Percentiles rank a stretch among this genome's conserved stretches.
phyloP scores from a whole-genome alignment of 495 filamentous ascomycete genomes.

The Hyaloscypha finlandica region DNA sequence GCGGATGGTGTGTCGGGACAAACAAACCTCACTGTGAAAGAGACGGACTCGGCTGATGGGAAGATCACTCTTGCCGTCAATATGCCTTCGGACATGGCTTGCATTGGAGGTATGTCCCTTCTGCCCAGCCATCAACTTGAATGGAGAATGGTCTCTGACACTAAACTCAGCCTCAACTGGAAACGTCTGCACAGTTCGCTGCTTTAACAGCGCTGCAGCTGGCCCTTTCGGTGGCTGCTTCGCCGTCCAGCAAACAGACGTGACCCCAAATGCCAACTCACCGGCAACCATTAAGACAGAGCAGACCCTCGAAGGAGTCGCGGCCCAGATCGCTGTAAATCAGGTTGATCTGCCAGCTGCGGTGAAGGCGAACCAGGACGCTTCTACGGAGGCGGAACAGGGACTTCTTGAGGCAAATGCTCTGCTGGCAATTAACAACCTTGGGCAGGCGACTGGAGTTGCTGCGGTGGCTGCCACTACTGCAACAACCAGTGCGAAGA shows the following conservation, averaged over 20 bases:
- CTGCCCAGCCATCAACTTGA: not conserved
- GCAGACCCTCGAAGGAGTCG: conserved; percentile 16
- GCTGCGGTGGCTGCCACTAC: not conserved
- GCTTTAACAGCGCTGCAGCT: conserved; percentile 47
- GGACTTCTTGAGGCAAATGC: not conserved
- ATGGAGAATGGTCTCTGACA: not conserved
- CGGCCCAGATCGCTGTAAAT: conserved; percentile 12
- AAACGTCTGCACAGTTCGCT: conserved; percentile 58
- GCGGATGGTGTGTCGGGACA: conserved; percentile 39
- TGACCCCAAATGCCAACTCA: conserved; percentile 36
- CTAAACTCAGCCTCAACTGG: conserved; percentile 43
- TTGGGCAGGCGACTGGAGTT: not conserved
- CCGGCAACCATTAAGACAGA: conserved; percentile 23
- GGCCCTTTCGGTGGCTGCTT: conserved; percentile 58
- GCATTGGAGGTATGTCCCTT: conserved; percentile 41
- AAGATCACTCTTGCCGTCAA: conserved; percentile 40
- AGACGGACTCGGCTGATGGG: conserved; percentile 47
- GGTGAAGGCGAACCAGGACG: conserved; percentile 49
- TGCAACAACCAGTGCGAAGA: not conserved
- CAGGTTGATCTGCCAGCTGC: conserved; percentile 17
- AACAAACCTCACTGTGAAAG: conserved; percentile 40
- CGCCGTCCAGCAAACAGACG: conserved; percentile 48
- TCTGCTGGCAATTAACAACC: not conserved
- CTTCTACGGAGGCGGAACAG: conserved; percentile 16
- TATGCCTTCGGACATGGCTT: conserved; percentile 43